Evolutionary conservation across 306 rosid genomes (phyloP).

Genomic region (Purshia tridentata): DNA sequence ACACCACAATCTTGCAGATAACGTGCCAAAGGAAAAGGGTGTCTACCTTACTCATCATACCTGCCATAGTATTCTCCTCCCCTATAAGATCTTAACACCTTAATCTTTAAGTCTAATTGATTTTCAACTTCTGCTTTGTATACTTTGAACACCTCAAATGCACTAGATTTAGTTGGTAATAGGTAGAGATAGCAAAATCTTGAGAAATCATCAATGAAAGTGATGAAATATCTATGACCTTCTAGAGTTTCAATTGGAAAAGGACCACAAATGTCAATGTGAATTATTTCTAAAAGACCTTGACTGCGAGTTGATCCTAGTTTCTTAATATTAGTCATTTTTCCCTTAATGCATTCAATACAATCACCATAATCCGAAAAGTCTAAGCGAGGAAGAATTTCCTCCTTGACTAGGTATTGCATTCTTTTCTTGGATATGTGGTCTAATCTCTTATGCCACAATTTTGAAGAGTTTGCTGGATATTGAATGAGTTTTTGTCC

Average conservation of each 20-base stretch:
- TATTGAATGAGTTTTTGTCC: neutral
- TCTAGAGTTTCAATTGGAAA: too few species aligned
- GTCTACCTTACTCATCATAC: neutral
- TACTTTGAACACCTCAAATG: neutral
- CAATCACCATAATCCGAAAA: neutral
- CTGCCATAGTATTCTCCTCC: neutral
- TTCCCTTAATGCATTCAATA: neutral
- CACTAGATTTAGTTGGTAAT: neutral
- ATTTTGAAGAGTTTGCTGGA: neutral
- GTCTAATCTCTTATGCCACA: neutral
- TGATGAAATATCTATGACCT: neutral
- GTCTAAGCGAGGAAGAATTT: neutral
- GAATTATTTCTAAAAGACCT: neutral
- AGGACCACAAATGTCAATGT: neutral
- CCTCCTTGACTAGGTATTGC: neutral
- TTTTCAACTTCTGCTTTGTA: slow-evolving; percentile 10
- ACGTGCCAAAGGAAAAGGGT: neutral
- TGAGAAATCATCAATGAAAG: neutral
- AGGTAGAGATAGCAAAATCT: neutral
- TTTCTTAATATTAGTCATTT: neutral
- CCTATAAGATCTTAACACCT: neutral
- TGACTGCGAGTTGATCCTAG: neutral
- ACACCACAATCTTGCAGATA: neutral
- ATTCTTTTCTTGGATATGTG: neutral
- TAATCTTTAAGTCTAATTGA: neutral